These are phyloP conservation scores for Lentinula boryana DNA, from an alignment of 768 basidiomycete species.

Conservation along the genomic window DNA sequence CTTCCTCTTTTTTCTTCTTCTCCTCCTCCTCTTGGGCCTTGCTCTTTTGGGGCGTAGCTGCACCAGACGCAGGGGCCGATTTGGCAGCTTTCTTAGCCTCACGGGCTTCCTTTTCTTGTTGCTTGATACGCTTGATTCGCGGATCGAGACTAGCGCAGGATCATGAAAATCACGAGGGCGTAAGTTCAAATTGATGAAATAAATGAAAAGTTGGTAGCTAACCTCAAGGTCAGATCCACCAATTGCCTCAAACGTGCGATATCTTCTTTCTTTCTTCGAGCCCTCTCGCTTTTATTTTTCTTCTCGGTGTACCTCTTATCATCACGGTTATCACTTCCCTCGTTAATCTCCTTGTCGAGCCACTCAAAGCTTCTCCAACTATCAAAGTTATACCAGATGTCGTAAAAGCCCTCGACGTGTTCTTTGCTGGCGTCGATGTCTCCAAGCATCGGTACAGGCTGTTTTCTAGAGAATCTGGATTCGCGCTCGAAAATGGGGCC, in stretches of 20 bases:
- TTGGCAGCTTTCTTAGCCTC: slow-evolving; percentile 81
- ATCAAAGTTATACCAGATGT: slow-evolving; percentile 99
- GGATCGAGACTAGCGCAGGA: slow-evolving; percentile 56
- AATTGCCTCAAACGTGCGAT: slow-evolving; percentile 81
- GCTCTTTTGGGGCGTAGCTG: slow-evolving; percentile 49
- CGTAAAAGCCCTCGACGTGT: slow-evolving; percentile 89
- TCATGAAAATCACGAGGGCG: background rate
- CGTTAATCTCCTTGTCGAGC: slow-evolving; percentile 97
- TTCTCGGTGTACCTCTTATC: slow-evolving; percentile 99
- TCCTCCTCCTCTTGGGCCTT: slow-evolving; percentile 71
- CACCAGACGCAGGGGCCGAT: slow-evolving; percentile 28
- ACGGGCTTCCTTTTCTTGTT: slow-evolving; percentile 90
- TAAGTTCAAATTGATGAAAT: background rate
- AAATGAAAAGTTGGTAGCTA: background rate
- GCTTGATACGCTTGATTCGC: slow-evolving; percentile 95
- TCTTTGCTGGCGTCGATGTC: slow-evolving; percentile 64
- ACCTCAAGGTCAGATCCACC: slow-evolving; percentile 78
- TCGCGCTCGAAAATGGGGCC: slow-evolving; percentile 85
- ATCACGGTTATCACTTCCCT: slow-evolving; percentile 94
- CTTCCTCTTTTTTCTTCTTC: slow-evolving; percentile 78
- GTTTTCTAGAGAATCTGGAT: slow-evolving; percentile 82
- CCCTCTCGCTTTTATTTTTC: slow-evolving; percentile 98
- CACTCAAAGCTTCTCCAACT: slow-evolving; percentile 98
- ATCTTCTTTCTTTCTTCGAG: slow-evolving; percentile 95
- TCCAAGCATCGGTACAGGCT: slow-evolving; percentile 84